phyloP scores from a whole-genome alignment of 345 rosid species.

The Populus alba region DNA sequence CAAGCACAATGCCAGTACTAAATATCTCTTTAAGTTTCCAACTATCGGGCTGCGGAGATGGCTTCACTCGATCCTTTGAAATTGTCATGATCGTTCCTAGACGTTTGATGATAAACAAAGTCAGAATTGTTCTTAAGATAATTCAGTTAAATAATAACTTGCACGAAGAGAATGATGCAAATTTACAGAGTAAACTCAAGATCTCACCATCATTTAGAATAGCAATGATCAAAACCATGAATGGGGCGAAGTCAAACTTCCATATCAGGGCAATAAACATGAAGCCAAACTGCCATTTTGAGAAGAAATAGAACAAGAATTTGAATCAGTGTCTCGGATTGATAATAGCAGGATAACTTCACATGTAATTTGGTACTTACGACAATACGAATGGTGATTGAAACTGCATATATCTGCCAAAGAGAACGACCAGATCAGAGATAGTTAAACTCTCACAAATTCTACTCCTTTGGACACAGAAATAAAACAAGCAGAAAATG shows the following conservation, averaged over 20 bases:
- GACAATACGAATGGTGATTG: constrained; percentile 88
- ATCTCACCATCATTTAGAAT: constrained; percentile 79
- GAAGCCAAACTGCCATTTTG: constrained; percentile 69
- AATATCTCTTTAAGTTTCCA: constrained; percentile 90
- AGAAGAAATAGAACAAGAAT: not conserved
- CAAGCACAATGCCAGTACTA: constrained; percentile 73
- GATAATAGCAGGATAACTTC: not conserved
- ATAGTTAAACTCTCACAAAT: constrained; percentile 4
- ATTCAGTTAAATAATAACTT: not conserved
- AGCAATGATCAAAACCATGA: constrained; percentile 92
- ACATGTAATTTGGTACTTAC: constrained; percentile 38
- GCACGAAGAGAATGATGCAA: not conserved
- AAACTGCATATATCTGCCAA: constrained; percentile 89
- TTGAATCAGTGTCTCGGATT: not conserved
- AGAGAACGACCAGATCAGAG: not conserved
- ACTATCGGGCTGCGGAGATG: constrained; percentile 86
- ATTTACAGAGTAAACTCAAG: not conserved
- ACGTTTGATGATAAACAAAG: not conserved
- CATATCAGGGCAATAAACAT: constrained; percentile 83
- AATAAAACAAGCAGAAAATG: not conserved
- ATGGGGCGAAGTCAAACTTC: constrained; percentile 83
- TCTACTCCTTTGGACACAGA: not conserved
- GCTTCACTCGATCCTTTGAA: constrained; percentile 81
- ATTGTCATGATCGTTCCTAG: constrained; percentile 90
- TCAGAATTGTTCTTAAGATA: constrained; percentile 9